Evolutionary conservation across 768 basidiomycete genomes (phyloP), one percentile per base, ranked within the genome.

Genomic region (Ramaria rubella): DNA sequence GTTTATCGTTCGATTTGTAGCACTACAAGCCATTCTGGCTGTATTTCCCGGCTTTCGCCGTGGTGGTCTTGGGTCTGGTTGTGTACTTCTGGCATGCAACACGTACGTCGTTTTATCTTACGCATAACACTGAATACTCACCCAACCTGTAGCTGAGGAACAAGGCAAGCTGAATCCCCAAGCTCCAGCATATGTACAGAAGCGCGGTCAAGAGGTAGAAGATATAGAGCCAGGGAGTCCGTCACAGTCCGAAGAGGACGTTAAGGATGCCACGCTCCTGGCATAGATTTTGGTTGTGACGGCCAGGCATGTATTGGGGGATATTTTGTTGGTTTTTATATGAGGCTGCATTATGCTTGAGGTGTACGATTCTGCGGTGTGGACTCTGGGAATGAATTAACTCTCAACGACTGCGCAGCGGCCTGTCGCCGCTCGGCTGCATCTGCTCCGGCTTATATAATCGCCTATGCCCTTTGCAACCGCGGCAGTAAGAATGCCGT

Each of bases 51-150:
- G 79, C 91, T 0, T 94, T 87, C 63, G 76, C 70, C 1, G 74
- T 92, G 14, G 82, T 91, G 59, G 67, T 93, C 43, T 31, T 73
- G 12, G 91, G 91, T 3, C 77, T 94, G 4, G 73, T 94, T 63
- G 78, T 85, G 34, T 94, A 93, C 71, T 93, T 93, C 74, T 94
- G 91, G 90, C 73, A 79, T 67, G 80, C 85, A 6, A 84, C 85
- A 33, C 90, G 90, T 91, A 72, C 64, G 90, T 77, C 2, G 21
- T 33, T 51, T 49, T 31, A 34, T 26, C 17, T 23, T 30, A 17
- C 15, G 19, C n/a, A 8, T n/a, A 21, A 7, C 30, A 6, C 11
- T 34, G 14, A 17, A 17, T 6, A 59, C 51, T 33, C 34, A 31
- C 9, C 30, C 24, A 45, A 38, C 4, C 17, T 62, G 6, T 63